Percentiles rank a stretch among this genome's conserved stretches.
Conservation (phyloP, 2,329 filamentous ascomycete genomes). For the Colletotrichum zoysiae region DNA sequence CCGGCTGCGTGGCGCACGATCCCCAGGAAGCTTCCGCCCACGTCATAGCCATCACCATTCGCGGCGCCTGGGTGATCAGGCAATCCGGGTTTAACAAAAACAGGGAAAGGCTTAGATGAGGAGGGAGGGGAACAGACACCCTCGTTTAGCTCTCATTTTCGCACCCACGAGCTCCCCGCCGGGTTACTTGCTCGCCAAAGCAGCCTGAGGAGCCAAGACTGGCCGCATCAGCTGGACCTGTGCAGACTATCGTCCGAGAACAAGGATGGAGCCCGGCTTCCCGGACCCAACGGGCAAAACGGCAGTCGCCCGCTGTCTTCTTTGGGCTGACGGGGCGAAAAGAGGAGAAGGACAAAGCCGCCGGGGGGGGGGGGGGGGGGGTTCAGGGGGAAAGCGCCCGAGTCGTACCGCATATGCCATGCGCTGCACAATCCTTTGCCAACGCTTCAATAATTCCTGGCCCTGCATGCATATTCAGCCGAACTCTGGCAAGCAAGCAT, state of each 20-base stretch:
- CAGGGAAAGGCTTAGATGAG: neutral
- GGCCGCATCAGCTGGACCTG: constrained; percentile 17
- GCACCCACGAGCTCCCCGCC: neutral
- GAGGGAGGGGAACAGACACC: neutral
- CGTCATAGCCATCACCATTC: constrained; percentile 13
- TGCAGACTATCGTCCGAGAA: constrained; percentile 9
- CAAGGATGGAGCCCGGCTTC: constrained; percentile 10
- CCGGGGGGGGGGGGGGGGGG: too few species aligned
- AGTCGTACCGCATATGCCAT: constrained; percentile 36
- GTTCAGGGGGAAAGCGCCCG: constrained; percentile 13
- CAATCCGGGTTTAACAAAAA: neutral
- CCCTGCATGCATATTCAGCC: constrained; percentile 36
- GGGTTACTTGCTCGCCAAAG: neutral
- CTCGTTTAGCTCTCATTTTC: neutral
- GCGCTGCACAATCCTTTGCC: constrained; percentile 37
- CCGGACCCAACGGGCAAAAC: neutral
- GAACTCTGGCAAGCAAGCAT: constrained; percentile 14
- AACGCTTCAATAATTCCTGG: constrained; percentile 30
- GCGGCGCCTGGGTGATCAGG: neutral
- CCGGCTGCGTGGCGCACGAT: neutral
- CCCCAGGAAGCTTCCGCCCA: neutral
- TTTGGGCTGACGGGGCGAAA: neutral
- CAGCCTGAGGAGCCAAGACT: constrained; percentile 11
- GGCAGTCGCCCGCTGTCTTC: neutral
- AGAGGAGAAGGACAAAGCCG: neutral